Evolutionary conservation across 768 basidiomycete genomes (phyloP), one percentile per base, ranked within the genome.

Genomic region (Pleurotus pulmonarius): DNA sequence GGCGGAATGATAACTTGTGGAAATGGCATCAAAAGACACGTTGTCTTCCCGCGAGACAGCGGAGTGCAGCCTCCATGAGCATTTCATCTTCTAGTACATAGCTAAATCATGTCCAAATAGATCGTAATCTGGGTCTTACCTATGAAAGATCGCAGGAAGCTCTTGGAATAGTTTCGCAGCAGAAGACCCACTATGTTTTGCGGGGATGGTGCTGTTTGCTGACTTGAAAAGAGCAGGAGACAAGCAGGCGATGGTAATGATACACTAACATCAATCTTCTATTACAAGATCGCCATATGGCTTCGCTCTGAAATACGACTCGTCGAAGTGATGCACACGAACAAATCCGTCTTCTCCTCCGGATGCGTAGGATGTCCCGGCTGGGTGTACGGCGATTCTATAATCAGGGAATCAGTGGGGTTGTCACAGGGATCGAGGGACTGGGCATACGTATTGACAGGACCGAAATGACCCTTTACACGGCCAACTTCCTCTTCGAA

Each of bases 291-390:
- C 90, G 49, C 95, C 95, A 63, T 94, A 98, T 9, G 94, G 93
- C 75, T 88, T 87, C 45, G 90, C 82, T 61, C 83, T 90, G 81
- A 91, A 96, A 72, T 97, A 98, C 47, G 86, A 90, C 59, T 97
- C 94, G 67, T 99, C 96, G 66, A 89, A 97, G 71, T 92, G 89
- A 68, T 94, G 91, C 58, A 94, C 87, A 37, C 92, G 87, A 18
- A 94, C 83, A 70, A 91, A 98, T 45, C 95, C 96, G 66, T 98
- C 97, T 74, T 99, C 97, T 67, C 94, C 89, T 48, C 97, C 97
- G 0, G 94, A 95, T 12, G 96, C 92, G 69, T 94, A 99, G 41
- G 80, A 81, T 34, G 84, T 90, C 16, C 95, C 94, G 45, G 82
- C 77, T 11, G 97, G 96, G 65, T 97, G 93, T 1, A 94, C 87